Evolutionary conservation across 2,329 filamentous ascomycete genomes (phyloP), one percentile per base, ranked within the genome.

Genomic region (Talaromyces sp.): DNA sequence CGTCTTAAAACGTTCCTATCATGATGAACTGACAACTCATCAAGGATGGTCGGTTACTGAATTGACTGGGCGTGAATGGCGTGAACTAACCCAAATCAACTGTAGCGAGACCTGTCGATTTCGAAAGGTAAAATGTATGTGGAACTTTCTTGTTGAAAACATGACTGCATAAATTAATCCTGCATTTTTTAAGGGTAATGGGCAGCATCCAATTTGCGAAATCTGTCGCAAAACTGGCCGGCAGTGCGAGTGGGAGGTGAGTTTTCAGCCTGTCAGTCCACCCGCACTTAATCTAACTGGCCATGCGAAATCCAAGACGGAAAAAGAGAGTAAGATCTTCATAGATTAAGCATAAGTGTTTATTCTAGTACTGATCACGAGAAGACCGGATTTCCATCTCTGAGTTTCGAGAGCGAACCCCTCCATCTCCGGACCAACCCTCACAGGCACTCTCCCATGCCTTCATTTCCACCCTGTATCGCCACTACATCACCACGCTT

Each of bases 401-500:
- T 24, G 8, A 11, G 3, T 24, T 14, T 26, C 48, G 8, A 17
- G 38, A 48, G 8, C 3, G n/a, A 19, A 48, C 43, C 12, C 56
- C 35, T 32, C 56, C 56, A 24, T 38, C 31, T 19, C 56, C 56
- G 3, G 56, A 58, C 8, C 14, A 26, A 1, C 56, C 56, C 19
- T 24, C 43, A 9, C 12, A 29, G 12, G 63, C 64, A 0, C 59
- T 67, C 1, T 31, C 58, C 11, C 5, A 64, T n/a, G 26, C 54
- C 1, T 24, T 48, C 8, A 55, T 66, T 11, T 60, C 58, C 27
- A 52, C 50, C 17, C 58, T 77, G 14, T 80, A 80, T 51, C 69
- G 73, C 48, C 71, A 74, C 58, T 81, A 81, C 63, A 72, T 65
- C 9, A 50, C 60, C 3, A 32, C 58, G 46, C 66, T 81, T 19